A percentile compares a stretch with the other conserved stretches of the same genome.
Evolutionary conservation across 1,284 basidiomycete species (phyloP).

Genomic region (Sporisorium reilianum): DNA sequence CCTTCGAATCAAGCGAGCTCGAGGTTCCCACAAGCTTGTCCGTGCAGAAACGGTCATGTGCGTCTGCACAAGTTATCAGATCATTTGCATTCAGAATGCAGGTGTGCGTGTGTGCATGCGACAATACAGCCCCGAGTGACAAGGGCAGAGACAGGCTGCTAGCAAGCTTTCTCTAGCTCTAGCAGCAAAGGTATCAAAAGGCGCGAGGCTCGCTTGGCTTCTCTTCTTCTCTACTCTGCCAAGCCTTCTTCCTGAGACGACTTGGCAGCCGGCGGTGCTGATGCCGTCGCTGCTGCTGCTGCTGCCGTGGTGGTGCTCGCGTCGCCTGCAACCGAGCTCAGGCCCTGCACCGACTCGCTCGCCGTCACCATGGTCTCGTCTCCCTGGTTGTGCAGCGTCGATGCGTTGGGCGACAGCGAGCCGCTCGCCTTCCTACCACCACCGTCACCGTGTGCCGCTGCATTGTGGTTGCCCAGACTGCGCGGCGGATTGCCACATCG

Average conservation of each 20-base stretch:
- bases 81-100: neutral
- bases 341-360: slow-evolving; percentile 49
- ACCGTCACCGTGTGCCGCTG: slow-evolving; percentile 13
- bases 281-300: neutral
- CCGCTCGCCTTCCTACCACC: slow-evolving; percentile 38
- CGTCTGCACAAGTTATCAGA: neutral
- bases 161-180: neutral
- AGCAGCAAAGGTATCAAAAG: slow-evolving; percentile 5
- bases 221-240: slow-evolving; percentile 12
- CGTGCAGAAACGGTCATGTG: neutral
- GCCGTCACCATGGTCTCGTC: slow-evolving; percentile 56
- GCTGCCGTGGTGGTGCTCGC: slow-evolving; percentile 7
- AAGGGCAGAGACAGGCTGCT: neutral
- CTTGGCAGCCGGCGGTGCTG: slow-evolving; percentile 7
- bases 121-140: neutral
- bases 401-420: slow-evolving; percentile 35
- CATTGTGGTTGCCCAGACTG: slow-evolving; percentile 40
- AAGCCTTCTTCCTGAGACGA: slow-evolving; percentile 14
- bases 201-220: neutral
- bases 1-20: no score
- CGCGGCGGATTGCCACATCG: slow-evolving; percentile 65
- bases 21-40: neutral
- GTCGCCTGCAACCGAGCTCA: slow-evolving; percentile 22
- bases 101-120: neutral
- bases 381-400: slow-evolving; percentile 23